Evolutionary conservation across 2,329 filamentous ascomycete genomes (phyloP), one percentile per base, ranked within the genome.

Genomic region (Penicillium sp.): DNA sequence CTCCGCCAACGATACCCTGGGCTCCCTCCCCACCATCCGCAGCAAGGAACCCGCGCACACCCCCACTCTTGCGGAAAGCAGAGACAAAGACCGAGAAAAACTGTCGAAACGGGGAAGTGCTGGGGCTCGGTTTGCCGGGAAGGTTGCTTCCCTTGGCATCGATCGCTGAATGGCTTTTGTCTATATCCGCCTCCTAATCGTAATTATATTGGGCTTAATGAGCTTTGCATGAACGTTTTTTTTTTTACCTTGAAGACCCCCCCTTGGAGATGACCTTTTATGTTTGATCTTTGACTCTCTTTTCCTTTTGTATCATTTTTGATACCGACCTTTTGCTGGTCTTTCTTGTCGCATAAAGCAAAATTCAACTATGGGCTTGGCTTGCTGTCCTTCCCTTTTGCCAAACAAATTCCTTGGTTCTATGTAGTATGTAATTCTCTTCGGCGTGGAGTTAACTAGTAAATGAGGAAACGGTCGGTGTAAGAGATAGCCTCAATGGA

Each of bases 51-150:
- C 58, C 14, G 57, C 68, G 3, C 67, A 72, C 21, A 65, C 68
- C 14, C 41, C 70, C 50, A 59, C 65, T 60, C 48, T 67, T 49
- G 54, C 70, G 32, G 72, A 75, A 41, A 67, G 53, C 49, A 75
- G 68, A 55, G 88, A 91, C 63, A 84, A 81, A 66, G 88, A 91
- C 64, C 84, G 81, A 66, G 88, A 92, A 64, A 85, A 86, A 57
- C 72, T 93, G 55, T 88, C 91, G 72, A 94, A 94, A 77, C 82
- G 89, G 56, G 86, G 90, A 58, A 92, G 89, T 69, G 89, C 87
- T 24, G 89, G 89, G 44, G 89, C 89, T 45, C 81, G 88, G 62
- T 80, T 93, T 68, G 74, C 77, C 3, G 76, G 76, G 16, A 79
- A 78, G 57, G 75, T 78, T 42, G 70, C 75, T 41, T 76, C 76